These are phyloP conservation scores for Venturiaceae sp. DNA, from an alignment of 2,329 filamentous ascomycete species.

Conservation along the genomic window DNA sequence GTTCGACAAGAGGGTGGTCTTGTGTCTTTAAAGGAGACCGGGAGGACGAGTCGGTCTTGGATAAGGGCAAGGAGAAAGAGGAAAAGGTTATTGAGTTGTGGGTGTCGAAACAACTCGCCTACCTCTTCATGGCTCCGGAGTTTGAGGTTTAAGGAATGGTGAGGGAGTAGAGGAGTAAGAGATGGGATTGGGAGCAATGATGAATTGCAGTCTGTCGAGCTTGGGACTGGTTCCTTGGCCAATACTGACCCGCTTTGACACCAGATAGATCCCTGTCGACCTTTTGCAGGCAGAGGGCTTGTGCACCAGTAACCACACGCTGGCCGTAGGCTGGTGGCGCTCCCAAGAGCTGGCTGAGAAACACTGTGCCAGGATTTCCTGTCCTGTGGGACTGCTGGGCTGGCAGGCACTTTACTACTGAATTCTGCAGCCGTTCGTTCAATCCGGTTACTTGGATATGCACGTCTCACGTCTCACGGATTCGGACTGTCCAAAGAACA, in stretches of 20 bases:
- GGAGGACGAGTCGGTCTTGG: neutral
- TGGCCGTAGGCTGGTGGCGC: neutral
- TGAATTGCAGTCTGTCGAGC: neutral
- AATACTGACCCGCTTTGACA: neutral
- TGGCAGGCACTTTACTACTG: neutral
- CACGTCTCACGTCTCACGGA: neutral
- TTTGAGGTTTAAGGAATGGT: neutral
- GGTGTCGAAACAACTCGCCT: neutral
- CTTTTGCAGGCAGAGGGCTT: neutral
- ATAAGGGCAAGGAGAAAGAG: neutral
- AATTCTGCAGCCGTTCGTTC: neutral
- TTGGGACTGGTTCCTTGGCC: slow-evolving; percentile 1
- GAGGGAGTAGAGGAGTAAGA: neutral
- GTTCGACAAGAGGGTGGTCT: neutral
- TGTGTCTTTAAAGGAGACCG: neutral
- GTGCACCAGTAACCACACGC: neutral
- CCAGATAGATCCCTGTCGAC: neutral
- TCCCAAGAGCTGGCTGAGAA: neutral
- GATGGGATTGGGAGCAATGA: neutral
- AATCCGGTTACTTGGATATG: neutral
- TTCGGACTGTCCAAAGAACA: neutral
- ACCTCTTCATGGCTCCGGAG: slow-evolving; percentile 1
- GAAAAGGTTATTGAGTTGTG: slow-evolving; percentile 1
- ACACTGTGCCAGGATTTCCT: neutral
- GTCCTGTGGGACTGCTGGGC: neutral